Conservation (phyloP, 2,329 filamentous ascomycete genomes). For the Phoma herbarum region DNA sequence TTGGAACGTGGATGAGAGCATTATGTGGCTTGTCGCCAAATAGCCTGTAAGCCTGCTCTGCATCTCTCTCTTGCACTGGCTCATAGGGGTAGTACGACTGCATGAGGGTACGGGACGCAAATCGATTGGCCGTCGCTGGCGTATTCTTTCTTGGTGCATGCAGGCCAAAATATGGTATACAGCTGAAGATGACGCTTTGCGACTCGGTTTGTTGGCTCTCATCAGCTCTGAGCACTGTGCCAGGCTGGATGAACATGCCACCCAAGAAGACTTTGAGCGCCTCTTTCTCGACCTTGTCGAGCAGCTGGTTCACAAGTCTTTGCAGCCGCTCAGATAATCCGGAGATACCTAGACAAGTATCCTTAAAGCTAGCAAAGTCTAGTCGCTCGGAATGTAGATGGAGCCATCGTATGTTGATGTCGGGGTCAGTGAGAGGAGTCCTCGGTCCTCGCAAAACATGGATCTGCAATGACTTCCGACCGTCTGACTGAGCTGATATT, state of each 20-base stretch:
- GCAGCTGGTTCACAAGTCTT: slow-evolving; percentile 25
- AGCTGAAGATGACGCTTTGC: slow-evolving; percentile 42
- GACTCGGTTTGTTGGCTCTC: slow-evolving; percentile 29
- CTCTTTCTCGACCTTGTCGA: slow-evolving; percentile 38
- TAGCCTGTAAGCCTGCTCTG: slow-evolving; percentile 41
- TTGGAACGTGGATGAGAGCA: slow-evolving; percentile 40
- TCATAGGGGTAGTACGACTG: slow-evolving; percentile 46
- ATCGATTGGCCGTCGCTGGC: slow-evolving; percentile 15
- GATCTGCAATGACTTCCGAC: slow-evolving; percentile 32
- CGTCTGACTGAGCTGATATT: slow-evolving; percentile 24
- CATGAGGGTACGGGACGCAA: slow-evolving; percentile 41
- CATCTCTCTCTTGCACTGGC: slow-evolving; percentile 40
- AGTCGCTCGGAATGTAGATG: slow-evolving; percentile 32
- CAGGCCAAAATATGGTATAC: slow-evolving; percentile 40
- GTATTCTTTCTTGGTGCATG: slow-evolving; percentile 15
- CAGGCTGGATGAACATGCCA: slow-evolving; percentile 48
- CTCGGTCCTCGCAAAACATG: slow-evolving; percentile 35
- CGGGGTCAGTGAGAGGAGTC: slow-evolving; percentile 15
- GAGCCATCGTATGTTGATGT: slow-evolving; percentile 36
- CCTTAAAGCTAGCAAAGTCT: slow-evolving; percentile 39
- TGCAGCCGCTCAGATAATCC: slow-evolving; percentile 28
- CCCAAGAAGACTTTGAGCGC: slow-evolving; percentile 35
- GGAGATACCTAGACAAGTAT: slow-evolving; percentile 34
- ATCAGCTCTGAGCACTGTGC: slow-evolving; percentile 44
- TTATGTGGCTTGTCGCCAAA: slow-evolving; percentile 29